Percentiles rank a stretch among this genome's conserved stretches.
Conservation (phyloP, 2,329 filamentous ascomycete genomes). For the Aspergillus carbonarius region DNA sequence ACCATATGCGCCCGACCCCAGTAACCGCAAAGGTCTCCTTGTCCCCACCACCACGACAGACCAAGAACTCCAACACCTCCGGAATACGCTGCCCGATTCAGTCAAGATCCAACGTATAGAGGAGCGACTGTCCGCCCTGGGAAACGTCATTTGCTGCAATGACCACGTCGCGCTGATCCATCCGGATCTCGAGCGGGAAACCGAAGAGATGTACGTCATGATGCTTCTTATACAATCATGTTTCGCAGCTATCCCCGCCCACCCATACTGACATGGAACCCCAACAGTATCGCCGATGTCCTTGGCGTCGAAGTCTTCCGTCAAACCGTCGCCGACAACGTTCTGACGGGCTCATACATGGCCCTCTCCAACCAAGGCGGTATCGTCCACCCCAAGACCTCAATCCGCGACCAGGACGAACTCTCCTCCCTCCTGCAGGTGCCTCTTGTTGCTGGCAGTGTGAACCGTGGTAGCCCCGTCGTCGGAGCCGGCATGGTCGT, state of each 20-base stretch:
- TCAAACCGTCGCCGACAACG: slow-evolving; percentile 96
- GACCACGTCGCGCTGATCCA: slow-evolving; percentile 97
- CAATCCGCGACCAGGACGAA: slow-evolving; percentile 97
- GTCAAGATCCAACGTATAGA: slow-evolving; percentile 98
- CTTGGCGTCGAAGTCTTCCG: slow-evolving; percentile 62
- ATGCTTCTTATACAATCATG: background rate
- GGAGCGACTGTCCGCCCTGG: slow-evolving; percentile 90
- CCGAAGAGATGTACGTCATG: slow-evolving; percentile 74
- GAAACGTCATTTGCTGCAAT: slow-evolving; percentile 95
- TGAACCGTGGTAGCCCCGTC: slow-evolving; percentile 89
- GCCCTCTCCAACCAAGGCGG: slow-evolving; percentile 92
- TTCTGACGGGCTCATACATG: slow-evolving; percentile 96
- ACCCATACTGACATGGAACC: background rate
- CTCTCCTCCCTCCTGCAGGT: slow-evolving; percentile 90
- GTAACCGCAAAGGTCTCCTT: slow-evolving; percentile 94
- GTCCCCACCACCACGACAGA: slow-evolving; percentile 95
- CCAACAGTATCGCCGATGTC: slow-evolving; percentile 73
- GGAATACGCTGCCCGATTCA: slow-evolving; percentile 86
- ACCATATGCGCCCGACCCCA: slow-evolving; percentile 31
- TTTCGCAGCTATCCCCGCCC: background rate
- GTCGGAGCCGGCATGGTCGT: slow-evolving; percentile 98
- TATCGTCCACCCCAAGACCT: slow-evolving; percentile 95
- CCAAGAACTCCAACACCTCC: slow-evolving; percentile 95
- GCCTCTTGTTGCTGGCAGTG: slow-evolving; percentile 86
- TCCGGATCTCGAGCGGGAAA: slow-evolving; percentile 94